Conservation (phyloP, 306 rosid species). For the Aeschynomene evenia region DNA sequence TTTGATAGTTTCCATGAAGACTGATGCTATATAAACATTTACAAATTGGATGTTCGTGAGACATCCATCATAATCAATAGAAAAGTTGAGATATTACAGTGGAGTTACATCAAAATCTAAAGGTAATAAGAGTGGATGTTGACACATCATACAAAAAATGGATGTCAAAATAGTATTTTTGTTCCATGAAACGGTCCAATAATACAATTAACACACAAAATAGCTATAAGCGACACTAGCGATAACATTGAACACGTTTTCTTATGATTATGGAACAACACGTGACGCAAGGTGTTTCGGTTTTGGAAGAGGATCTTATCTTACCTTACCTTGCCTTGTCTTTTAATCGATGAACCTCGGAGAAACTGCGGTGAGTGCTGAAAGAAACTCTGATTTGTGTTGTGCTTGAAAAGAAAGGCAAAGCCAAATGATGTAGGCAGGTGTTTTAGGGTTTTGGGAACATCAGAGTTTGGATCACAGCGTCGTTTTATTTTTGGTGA, state of each 20-base stretch:
- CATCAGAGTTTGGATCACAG: neutral
- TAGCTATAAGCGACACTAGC: neutral
- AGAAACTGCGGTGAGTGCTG: neutral
- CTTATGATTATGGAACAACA: neutral
- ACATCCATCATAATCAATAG: too few species aligned
- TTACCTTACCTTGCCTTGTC: too few species aligned
- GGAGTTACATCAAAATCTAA: too few species aligned
- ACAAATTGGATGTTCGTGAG: too few species aligned
- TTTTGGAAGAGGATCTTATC: slow-evolving; percentile 14
- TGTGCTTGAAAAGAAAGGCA: neutral
- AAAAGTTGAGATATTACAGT: too few species aligned
- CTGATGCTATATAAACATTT: too few species aligned
- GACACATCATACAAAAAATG: too few species aligned
- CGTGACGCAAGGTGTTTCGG: neutral
- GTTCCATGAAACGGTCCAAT: neutral
- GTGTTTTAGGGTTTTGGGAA: neutral
- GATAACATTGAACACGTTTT: too few species aligned
- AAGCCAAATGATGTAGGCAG: too few species aligned
- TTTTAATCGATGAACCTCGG: neutral
- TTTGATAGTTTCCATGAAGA: neutral
- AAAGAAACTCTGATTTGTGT: neutral
- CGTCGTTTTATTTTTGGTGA: neutral
- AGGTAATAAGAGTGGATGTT: too few species aligned
- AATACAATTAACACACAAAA: neutral
- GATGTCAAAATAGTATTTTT: too few species aligned